These are phyloP conservation scores for Syzygium jambos DNA, from an alignment of 345 rosid genomes.

Conservation along the genomic window DNA sequence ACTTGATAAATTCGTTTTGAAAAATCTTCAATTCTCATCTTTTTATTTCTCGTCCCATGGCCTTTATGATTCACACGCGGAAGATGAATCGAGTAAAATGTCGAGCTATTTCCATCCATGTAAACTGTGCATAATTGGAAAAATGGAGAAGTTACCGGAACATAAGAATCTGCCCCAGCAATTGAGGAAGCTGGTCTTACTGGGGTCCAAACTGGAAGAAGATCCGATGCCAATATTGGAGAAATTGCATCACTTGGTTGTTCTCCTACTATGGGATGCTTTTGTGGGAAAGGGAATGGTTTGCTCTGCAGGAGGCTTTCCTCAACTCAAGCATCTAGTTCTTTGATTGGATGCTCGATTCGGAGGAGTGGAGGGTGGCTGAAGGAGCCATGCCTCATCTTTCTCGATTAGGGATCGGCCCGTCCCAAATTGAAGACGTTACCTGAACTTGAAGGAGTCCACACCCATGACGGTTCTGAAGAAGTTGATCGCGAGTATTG, in stretches of 20 bases:
- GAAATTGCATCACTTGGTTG: conserved; percentile 22
- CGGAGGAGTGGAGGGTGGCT: conserved; percentile 22
- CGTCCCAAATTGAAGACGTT: conserved; percentile 6
- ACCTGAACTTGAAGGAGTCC: conserved; percentile 14
- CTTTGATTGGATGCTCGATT: background rate
- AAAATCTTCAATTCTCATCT: background rate
- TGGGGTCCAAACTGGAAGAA: conserved; percentile 10
- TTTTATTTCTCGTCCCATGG: background rate
- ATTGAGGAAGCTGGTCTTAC: conserved; percentile 22
- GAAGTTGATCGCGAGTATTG: background rate
- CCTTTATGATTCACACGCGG: background rate
- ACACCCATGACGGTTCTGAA: background rate
- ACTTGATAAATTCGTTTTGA: background rate
- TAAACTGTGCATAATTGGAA: conserved; percentile 10
- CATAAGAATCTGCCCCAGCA: conserved; percentile 16
- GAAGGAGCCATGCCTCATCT: conserved; percentile 36
- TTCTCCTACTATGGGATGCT: conserved; percentile 5
- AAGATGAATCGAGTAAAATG: background rate
- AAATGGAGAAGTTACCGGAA: conserved; percentile 16
- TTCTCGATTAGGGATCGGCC: conserved; percentile 14
- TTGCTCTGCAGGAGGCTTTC: conserved; percentile 18
- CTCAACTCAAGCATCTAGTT: conserved; percentile 13
- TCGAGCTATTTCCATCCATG: conserved; percentile 7
- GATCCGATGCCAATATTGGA: conserved; percentile 40
- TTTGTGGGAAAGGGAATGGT: conserved; percentile 21